Evolutionary conservation across 164 flowering plant species (phyloP), one percentile per base, ranked within the genome.

Genomic region (Piper longum): DNA sequence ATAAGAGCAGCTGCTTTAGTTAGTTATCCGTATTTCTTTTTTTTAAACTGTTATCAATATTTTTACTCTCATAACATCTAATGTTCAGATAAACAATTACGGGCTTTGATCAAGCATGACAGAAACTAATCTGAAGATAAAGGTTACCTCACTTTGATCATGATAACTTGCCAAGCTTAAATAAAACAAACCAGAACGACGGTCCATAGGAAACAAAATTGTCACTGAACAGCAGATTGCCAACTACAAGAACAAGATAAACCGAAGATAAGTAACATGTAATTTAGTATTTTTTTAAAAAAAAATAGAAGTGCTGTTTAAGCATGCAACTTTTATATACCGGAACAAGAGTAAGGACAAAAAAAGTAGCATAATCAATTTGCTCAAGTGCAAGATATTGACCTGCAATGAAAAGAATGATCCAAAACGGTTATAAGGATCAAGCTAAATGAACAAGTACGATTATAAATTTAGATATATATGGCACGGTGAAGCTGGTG

Each of bases 301-400:
- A 45, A 48, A 14, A 48, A 9, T 48, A 9, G 14, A 14, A 5
- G 52, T 48, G 52, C 9, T 48, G 52, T 12, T 14, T 4, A 61
- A 8, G 56, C 51, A 17, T 56, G 58, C 16, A 7, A 19, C n/a
- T 56, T 16, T 36, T 61, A 69, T 68, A 9, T 42, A 69, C 72
- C 64, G 72, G 64, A 59, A 36, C 17, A 6, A 69, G 61, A 43
- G 67, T 69, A n/a, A 64, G n/a, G 16, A 39, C 41, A 39, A 69
- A 59, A 56, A 69, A 59, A 14, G 56, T 26, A 42, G 60, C 43
- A 60, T 64, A 69, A 4, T 67, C 54, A 56, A 56, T 54, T 54
- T 54, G 60, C 64, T 59, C 60, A 6, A 69, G 59, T 42, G 68
- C 72, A 51, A 69, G 64, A 8, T 64, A 43, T 60, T 69, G 72